Evolutionary conservation across 2,329 filamentous ascomycete species (phyloP), one percentile per base, ranked within the genome.

Genomic region (Alternaria rosae): DNA sequence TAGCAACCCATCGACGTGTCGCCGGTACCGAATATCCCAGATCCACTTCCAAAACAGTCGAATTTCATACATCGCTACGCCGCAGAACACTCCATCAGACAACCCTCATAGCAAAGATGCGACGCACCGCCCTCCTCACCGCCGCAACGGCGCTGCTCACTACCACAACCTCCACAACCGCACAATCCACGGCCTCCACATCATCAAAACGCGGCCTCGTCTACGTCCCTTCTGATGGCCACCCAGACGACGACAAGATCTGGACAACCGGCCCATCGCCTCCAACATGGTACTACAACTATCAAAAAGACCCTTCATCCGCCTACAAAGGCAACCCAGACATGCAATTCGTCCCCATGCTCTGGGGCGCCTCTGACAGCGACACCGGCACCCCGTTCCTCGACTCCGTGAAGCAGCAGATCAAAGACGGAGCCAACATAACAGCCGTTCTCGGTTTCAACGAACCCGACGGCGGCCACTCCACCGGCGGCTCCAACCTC

Each of bases 201-300:
- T 84, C 85, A 6, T 71, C 82, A 15, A 94, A 94, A 78, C 90
- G 92, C 68, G 92, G 92, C 26, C 89, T 95, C 54, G 86, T 88
- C 72, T 91, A 89, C 78, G 86, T 91, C 17, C 85, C 87, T 7
- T 86, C 88, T 61, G 65, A 79, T 6, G 75, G 85, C 1, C 80
- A 84, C 59, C 83, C 87, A 1, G 61, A 82, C 15, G 92, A 94
- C 79, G 87, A 92, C 79, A 76, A 83, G 48, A 83, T 91, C 70
- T 94, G 91, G 90, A 80, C 55, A n/a, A 83, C 11, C 6, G 83
- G 82, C 38, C 87, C 85, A 17, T 62, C 51, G 2, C 86, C 88
- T 43, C 79, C 94, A 57, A 90, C 88, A 4, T 95, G 92, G 92
- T 95, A 95, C 83, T 95, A 94, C 85, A 94, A 94, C 82, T 95